Evolutionary conservation across 164 flowering plant genomes (phyloP).

Genomic region (Platanus orientalis): DNA sequence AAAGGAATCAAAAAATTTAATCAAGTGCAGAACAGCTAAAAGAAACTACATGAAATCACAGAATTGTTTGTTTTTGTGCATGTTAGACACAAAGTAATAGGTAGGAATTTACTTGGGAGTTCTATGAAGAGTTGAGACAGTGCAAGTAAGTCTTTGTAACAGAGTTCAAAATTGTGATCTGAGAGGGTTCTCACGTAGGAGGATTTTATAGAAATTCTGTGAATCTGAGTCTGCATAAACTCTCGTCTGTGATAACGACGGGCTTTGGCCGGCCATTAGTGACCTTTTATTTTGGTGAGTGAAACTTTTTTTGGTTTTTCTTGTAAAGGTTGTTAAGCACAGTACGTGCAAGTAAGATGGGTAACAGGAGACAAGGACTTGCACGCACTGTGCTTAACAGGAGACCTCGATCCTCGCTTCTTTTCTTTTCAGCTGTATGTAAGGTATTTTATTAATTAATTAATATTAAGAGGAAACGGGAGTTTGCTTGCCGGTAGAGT

Average conservation of each 20-base stretch:
- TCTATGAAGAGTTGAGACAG: background rate
- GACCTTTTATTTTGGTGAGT: no score
- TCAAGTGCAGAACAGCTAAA: background rate
- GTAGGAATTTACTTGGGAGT: background rate
- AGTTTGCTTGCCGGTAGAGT: no score
- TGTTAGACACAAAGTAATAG: background rate
- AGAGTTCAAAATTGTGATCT: background rate
- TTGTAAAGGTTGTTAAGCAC: no score
- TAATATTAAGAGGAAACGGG: no score
- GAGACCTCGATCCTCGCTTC: no score
- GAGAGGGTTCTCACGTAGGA: background rate
- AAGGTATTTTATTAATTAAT: no score
- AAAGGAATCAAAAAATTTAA: background rate
- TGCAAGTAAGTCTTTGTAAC: background rate
- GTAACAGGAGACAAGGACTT: no score
- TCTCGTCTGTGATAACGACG: background rate
- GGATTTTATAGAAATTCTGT: background rate
- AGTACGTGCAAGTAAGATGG: no score
- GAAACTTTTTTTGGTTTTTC: no score
- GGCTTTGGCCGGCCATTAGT: background rate
- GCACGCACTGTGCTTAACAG: no score
- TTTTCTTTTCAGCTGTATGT: no score
- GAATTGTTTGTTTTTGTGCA: background rate
- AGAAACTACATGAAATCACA: background rate
- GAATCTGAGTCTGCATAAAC: background rate